These are phyloP conservation scores for Cardamine occulta DNA, from an alignment of 345 rosid species.

Conservation along the genomic window DNA sequence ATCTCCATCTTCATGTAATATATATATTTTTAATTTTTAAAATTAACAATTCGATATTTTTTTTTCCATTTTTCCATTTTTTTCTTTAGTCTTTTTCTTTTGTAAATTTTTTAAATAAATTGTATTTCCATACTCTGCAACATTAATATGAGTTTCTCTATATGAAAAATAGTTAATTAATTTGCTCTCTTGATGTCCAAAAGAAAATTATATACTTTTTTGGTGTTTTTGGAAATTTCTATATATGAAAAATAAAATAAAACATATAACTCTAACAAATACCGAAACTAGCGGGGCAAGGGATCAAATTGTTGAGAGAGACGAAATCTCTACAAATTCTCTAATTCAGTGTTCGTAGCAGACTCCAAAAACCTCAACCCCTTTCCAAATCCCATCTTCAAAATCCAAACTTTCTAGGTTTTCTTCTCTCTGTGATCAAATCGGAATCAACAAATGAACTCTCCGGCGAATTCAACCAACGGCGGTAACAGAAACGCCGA, in stretches of 20 bases:
- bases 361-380: not conserved
- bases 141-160: no score
- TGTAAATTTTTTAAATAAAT: no score
- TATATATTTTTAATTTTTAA: no score
- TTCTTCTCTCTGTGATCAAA: slow-evolving; percentile 5
- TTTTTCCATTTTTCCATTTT: not conserved
- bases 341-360: not conserved
- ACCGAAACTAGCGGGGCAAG: not conserved
- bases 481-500: slow-evolving; percentile 34
- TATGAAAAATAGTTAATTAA: no score
- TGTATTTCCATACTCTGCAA: no score
- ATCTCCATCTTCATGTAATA: not conserved
- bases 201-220: no score
- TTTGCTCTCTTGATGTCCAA: no score
- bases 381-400: not conserved
- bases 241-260: no score
- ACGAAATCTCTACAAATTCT: not conserved
- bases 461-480: slow-evolving; percentile 37
- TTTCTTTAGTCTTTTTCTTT: no score
- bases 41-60: no score
- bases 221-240: no score
- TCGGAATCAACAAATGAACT: slow-evolving; percentile 31
- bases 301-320: not conserved
- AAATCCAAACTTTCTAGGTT: slow-evolving; percentile 24
- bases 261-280: no score